These are phyloP conservation scores for Colletotrichum scovillei DNA, from an alignment of 2,329 filamentous ascomycete species.

Conservation along the genomic window DNA sequence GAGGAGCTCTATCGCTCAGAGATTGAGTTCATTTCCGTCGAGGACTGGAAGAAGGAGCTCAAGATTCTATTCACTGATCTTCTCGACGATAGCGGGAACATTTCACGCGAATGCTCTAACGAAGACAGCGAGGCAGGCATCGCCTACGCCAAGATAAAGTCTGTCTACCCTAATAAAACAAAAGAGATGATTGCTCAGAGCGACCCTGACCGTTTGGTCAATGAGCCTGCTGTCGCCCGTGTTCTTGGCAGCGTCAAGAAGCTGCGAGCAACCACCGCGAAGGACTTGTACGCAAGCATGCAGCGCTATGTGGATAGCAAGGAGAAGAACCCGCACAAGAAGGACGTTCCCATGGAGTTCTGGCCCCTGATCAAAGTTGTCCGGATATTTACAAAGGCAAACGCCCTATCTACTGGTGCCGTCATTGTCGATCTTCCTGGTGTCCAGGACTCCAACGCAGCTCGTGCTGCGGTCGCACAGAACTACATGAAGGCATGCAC, in stretches of 20 bases:
- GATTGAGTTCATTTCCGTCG: slow-evolving; percentile 66
- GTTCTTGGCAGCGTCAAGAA: slow-evolving; percentile 41
- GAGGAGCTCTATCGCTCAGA: slow-evolving; percentile 59
- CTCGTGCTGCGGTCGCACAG: slow-evolving; percentile 66
- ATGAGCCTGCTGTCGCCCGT: slow-evolving; percentile 38
- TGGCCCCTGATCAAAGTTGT: slow-evolving; percentile 68
- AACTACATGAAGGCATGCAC: slow-evolving; percentile 71
- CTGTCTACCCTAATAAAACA: slow-evolving; percentile 54
- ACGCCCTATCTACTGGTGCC: slow-evolving; percentile 47
- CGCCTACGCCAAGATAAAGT: slow-evolving; percentile 56
- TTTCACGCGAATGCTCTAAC: slow-evolving; percentile 50
- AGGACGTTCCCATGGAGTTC: slow-evolving; percentile 42
- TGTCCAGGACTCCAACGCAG: slow-evolving; percentile 69
- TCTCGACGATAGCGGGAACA: slow-evolving; percentile 50
- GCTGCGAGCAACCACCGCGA: slow-evolving; percentile 37
- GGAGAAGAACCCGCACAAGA: slow-evolving; percentile 39
- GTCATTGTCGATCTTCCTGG: slow-evolving; percentile 65
- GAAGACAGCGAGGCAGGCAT: slow-evolving; percentile 56
- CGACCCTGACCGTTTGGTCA: slow-evolving; percentile 36
- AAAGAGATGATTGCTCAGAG: slow-evolving; percentile 41
- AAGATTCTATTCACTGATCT: slow-evolving; percentile 60
- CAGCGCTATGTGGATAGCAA: slow-evolving; percentile 45
- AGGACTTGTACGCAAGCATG: slow-evolving; percentile 39
- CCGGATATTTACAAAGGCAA: slow-evolving; percentile 48
- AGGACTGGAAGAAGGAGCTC: slow-evolving; percentile 67